Base-by-base conservation (phyloP, 805 yeast genomes). In the Monosporozyma solicola region DNA sequence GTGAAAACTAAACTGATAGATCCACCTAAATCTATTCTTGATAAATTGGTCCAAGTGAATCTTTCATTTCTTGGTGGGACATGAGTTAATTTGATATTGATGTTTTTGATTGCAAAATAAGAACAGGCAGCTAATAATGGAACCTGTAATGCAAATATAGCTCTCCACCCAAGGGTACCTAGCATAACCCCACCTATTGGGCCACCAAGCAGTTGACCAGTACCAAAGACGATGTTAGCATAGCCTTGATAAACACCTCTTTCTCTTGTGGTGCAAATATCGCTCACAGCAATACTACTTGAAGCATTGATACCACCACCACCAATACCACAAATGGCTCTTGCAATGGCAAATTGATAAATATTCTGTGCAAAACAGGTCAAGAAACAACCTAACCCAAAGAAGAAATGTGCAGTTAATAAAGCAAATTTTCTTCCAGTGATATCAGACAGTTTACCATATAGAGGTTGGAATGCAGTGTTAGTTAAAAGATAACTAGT, bases 251-350 rank as follows among this genome's bases (percentile, higher is more conserved):
- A 87, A 35, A 86, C 66, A 2, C 95, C 95, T 49, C 97, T 74
- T 52, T 85, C 82, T 54, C 91, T 75, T 49, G 84, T 74, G 0
- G 94, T 83, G 29, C 90, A 83, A 48, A 87, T 72, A 67, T 89
- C 96, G 29, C 87, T 80, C 59, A 85, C 77, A 2, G 90, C 77
- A 53, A 89, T 85, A 6, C 95, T 83, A 16, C 87, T 79, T 59
- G 88, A 71, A 0, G 91, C 77, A 50, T 84, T 80, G 62, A 89
- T 78, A 1, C 96, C 96, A 5, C 95, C 94, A n/a, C 95, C 96
- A 11, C 96, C 96, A 53, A 86, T 77, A 20, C 97, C 97, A 27
- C 95, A 83, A 50, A 89, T 74, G 55, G 87, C 80, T 60, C 88
- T 72, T 3, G 85, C 85, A 31, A 78, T 55, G 61, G 78, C 62